These are phyloP conservation scores for Neospora caninum DNA, from an alignment of 169 alveolate genomes.

Conservation along the genomic window DNA sequence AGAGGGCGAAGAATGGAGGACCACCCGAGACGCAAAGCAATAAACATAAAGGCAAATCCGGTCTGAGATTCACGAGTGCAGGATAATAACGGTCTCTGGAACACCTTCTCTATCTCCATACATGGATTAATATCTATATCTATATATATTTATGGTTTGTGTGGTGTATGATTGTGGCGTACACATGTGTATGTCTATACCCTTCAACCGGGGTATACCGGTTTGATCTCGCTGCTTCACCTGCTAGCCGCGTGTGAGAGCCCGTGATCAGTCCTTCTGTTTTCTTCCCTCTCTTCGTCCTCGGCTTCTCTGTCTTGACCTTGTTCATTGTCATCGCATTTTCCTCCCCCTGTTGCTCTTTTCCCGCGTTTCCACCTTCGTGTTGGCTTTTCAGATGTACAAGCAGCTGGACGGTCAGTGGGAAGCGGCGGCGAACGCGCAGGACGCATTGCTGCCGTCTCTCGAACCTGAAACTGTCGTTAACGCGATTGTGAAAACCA, in stretches of 20 bases:
- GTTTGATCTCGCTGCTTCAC: neutral
- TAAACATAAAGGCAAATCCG: too few relatives aligned
- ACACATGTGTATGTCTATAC: neutral
- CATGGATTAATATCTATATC: neutral
- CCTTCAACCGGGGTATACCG: neutral
- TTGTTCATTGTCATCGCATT: neutral
- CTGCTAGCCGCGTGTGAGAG: neutral
- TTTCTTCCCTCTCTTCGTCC: neutral
- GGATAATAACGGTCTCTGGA: neutral
- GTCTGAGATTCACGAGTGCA: too few relatives aligned
- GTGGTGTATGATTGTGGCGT: neutral
- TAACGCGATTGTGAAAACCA: slow-evolving; percentile 1
- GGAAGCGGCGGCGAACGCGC: slow-evolving; percentile 32
- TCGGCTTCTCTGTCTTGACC: neutral
- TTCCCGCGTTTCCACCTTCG: neutral
- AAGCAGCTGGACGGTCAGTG: slow-evolving; percentile 15
- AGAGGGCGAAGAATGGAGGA: too few relatives aligned
- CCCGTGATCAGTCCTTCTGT: neutral
- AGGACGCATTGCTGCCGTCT: neutral
- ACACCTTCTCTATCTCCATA: neutral
- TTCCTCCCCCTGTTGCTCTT: neutral
- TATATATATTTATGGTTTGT: neutral
- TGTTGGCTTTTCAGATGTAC: slow-evolving; percentile 37
- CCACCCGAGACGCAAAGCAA: too few relatives aligned
- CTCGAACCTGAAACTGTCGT: slow-evolving; percentile 22